Conservation (phyloP, 495 filamentous ascomycete genomes). For the Xylaria intraflava region DNA sequence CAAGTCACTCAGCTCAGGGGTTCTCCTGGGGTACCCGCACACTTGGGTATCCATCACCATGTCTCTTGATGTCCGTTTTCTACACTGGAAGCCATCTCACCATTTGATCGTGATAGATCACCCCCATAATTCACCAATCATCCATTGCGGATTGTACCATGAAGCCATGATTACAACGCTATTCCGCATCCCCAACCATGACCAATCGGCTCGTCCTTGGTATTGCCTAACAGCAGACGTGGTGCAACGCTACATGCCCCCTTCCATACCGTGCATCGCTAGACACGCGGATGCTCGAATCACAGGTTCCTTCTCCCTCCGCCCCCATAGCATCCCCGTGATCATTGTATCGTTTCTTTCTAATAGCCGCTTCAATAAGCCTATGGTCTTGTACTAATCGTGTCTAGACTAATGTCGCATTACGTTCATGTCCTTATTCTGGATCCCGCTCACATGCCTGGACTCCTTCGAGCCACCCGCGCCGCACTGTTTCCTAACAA, state of each 20-base stretch:
- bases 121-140: neutral
- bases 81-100: conserved; percentile 1
- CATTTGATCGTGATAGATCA: conserved; percentile 10
- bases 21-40: neutral
- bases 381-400: conserved; percentile 17
- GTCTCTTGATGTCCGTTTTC: neutral
- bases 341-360: neutral
- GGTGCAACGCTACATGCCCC: conserved; percentile 10
- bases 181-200: neutral
- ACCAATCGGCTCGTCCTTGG: conserved; percentile 13
- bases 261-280: neutral
- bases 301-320: conserved; percentile 2
- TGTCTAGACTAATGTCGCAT: conserved; percentile 66
- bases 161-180: conserved; percentile 23
- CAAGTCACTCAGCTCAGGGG: neutral
- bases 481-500: conserved; percentile 76
- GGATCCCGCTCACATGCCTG: conserved; percentile 61
- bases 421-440: conserved; percentile 59
- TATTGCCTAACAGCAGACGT: conserved; percentile 16
- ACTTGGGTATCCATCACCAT: neutral
- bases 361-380: neutral
- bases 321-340: neutral
- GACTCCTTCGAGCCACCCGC: conserved; percentile 64
- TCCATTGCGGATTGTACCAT: conserved; percentile 6
- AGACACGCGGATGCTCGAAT: conserved; percentile 1